Percentiles rank a stretch among this genome's conserved stretches.
Conservation (phyloP, 225 moss, liverwort and hornwort species). For the Lunularia cruciata region DNA sequence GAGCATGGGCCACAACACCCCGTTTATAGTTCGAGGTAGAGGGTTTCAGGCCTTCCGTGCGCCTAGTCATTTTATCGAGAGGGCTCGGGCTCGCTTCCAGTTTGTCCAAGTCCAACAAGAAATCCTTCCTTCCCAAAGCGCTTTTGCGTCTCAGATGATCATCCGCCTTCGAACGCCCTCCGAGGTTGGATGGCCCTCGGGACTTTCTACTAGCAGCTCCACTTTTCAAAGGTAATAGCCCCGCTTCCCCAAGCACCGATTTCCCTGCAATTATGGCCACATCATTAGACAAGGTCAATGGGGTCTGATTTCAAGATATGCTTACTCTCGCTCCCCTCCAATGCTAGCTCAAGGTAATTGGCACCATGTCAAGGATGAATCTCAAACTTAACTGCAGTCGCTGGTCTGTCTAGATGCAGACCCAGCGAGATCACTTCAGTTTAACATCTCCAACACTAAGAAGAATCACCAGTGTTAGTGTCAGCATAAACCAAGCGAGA, state of each 20-base stretch:
- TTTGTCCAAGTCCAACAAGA: constrained; percentile 7
- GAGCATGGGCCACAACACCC: constrained; percentile 13
- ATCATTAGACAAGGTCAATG: not conserved
- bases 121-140: not conserved
- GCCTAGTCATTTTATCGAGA: not conserved
- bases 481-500: too few species aligned
- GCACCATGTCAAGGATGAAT: too few species aligned
- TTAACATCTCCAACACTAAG: too few species aligned
- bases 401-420: too few species aligned
- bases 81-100: not conserved
- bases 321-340: too few species aligned
- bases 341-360: too few species aligned
- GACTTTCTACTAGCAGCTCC: constrained; percentile 1
- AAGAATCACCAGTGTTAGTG: too few species aligned
- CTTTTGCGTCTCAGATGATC: constrained; percentile 26
- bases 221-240: constrained; percentile 1
- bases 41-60: not conserved
- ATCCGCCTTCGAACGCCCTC: not conserved
- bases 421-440: too few species aligned
- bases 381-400: too few species aligned
- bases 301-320: not conserved
- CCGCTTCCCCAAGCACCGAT: constrained; percentile 23
- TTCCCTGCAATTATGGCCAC: constrained; percentile 40
- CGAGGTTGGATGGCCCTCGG: not conserved
- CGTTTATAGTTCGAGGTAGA: not conserved